Conservation (phyloP, 1,139 yeast genomes). For the Protomyces lactucae-debilis region DNA sequence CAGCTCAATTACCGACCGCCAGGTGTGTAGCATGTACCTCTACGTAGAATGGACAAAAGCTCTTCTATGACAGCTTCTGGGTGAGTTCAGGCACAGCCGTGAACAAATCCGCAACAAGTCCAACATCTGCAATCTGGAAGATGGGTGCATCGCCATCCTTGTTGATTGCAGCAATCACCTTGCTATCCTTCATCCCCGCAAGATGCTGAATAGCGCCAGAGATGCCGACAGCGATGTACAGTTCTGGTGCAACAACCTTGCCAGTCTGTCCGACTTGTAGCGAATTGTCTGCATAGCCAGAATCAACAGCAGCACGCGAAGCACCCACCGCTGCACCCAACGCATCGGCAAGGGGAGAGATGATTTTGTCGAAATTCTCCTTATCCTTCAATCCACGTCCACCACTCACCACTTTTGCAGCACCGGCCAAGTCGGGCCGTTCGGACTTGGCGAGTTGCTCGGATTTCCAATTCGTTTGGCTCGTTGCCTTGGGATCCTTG, state of each 20-base stretch:
- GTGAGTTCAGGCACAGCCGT: conserved; percentile 84
- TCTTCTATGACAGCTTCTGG: conserved; percentile 40
- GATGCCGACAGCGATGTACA: conserved; percentile 87
- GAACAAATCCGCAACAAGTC: conserved; percentile 82
- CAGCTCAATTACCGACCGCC: conserved; percentile 58
- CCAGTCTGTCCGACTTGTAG: conserved; percentile 98
- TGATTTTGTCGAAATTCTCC: conserved; percentile 71
- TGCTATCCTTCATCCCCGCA: conserved; percentile 98
- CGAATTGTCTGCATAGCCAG: conserved; percentile 95
- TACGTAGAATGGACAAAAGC: background rate
- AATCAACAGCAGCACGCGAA: conserved; percentile 95
- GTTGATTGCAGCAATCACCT: conserved; percentile 88
- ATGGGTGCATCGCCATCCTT: conserved; percentile 71
- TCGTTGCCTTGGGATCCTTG: conserved; percentile 38
- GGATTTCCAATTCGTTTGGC: conserved; percentile 53
- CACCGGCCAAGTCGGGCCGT: conserved; percentile 87
- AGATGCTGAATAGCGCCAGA: conserved; percentile 97
- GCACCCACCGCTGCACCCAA: conserved; percentile 95
- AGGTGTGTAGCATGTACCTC: background rate
- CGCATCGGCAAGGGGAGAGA: conserved; percentile 79
- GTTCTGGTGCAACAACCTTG: conserved; percentile 93
- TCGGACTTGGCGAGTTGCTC: conserved; percentile 72
- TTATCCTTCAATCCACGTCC: conserved; percentile 92
- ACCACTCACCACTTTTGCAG: conserved; percentile 76
- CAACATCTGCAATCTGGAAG: conserved; percentile 83